phyloP scores from a whole-genome alignment of 257 asterid genomes.

The Vinca minor region DNA sequence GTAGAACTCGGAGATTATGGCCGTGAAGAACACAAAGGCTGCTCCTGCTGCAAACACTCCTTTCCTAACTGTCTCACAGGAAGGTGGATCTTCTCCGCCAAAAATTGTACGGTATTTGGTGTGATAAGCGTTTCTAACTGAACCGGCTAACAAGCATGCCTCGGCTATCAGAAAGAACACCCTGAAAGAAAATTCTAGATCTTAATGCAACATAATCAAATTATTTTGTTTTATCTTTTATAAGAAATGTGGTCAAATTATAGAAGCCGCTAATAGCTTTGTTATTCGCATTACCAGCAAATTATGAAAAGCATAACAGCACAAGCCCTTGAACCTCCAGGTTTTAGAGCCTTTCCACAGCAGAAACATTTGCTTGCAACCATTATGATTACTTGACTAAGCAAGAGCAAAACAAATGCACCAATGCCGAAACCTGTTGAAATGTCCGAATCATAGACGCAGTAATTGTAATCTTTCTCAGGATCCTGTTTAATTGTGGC shows the following conservation, averaged over 20 bases:
- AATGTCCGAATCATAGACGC: conserved; percentile 75
- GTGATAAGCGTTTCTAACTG: conserved; percentile 85
- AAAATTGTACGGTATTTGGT: conserved; percentile 49
- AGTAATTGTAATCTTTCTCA: conserved; percentile 36
- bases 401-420: conserved; percentile 72
- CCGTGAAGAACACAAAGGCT: conserved; percentile 61
- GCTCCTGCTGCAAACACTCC: conserved; percentile 98
- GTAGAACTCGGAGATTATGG: conserved; percentile 64
- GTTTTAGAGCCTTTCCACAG: conserved; percentile 71
- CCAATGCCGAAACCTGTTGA: conserved; percentile 85
- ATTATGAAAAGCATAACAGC: conserved; percentile 67
- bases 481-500: conserved; percentile 28
- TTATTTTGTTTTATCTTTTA: no score
- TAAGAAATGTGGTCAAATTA: neutral
- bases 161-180: conserved; percentile 64
- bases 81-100: conserved; percentile 38
- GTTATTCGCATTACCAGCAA: conserved; percentile 52
- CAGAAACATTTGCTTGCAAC: conserved; percentile 82
- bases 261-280: neutral
- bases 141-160: conserved; percentile 81
- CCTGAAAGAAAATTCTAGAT: conserved; percentile 35
- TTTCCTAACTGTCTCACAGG: conserved; percentile 80
- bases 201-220: neutral
- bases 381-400: conserved; percentile 59
- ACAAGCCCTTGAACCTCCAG: conserved; percentile 91